Evolutionary conservation across 164 flowering plant genomes (phyloP).

Genomic region (Pachysandra terminalis): DNA sequence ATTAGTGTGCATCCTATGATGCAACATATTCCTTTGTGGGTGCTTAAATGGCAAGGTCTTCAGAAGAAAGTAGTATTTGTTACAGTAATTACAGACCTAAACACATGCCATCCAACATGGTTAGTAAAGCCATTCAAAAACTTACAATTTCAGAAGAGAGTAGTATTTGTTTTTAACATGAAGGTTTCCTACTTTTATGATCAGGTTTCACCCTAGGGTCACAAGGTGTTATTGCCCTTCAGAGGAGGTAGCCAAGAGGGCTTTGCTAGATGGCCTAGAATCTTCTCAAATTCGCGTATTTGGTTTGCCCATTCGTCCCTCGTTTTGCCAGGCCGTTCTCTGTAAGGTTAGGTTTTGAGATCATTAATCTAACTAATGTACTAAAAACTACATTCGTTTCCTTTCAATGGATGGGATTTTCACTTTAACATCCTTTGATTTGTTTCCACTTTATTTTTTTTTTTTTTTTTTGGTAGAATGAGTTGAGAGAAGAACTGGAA

Average conservation of each 20-base stretch:
- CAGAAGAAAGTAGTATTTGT: conserved; percentile 87
- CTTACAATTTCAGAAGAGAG: background rate
- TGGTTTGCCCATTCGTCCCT: conserved; percentile 89
- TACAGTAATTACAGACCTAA: conserved; percentile 94
- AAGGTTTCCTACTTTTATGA: conserved; percentile 2
- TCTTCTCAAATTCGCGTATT: conserved; percentile 63
- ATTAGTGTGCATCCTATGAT: conserved; percentile 96
- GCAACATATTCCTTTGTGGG: conserved; percentile 96
- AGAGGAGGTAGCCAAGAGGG: conserved; percentile 70
- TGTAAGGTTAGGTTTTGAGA: conserved; percentile 47
- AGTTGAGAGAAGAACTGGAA: conserved; percentile 69
- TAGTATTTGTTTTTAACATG: background rate
- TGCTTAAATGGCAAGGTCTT: conserved; percentile 92
- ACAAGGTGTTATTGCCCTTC: conserved; percentile 82
- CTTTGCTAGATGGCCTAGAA: conserved; percentile 47
- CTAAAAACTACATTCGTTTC: background rate
- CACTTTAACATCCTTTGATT: background rate
- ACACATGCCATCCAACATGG: conserved; percentile 93
- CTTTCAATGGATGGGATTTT: background rate
- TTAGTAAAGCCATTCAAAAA: conserved; percentile 21
- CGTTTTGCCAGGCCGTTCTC: conserved; percentile 73
- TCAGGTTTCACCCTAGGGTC: conserved; percentile 76
- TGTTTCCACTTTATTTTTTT: too few relatives aligned
- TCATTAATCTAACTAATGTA: background rate
- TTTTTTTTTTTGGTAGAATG: conserved; percentile 40